These are phyloP conservation scores for Kuraishia borneana DNA, from an alignment of 805 yeast genomes.

Conservation along the genomic window DNA sequence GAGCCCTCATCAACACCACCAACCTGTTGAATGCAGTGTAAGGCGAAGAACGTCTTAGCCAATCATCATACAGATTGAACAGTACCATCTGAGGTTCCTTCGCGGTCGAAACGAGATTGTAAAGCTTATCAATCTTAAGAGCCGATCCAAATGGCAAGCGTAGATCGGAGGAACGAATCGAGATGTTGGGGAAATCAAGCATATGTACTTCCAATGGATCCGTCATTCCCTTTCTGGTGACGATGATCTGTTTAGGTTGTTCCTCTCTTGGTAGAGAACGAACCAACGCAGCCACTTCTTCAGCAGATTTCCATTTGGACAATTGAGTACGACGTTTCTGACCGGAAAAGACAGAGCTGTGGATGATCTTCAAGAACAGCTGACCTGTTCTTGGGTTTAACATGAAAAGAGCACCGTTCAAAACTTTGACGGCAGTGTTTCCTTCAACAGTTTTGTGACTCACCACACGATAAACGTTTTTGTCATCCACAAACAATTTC, in stretches of 20 bases:
- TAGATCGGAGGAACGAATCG: constrained; percentile 82
- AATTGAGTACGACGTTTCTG: constrained; percentile 87
- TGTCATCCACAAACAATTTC: constrained; percentile 85
- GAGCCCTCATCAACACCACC: constrained; percentile 69
- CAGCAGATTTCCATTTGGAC: constrained; percentile 98
- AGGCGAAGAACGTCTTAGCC: constrained; percentile 76
- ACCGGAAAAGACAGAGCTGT: constrained; percentile 94
- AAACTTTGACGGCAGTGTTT: constrained; percentile 81
- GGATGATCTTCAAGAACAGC: constrained; percentile 77
- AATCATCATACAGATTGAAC: constrained; percentile 88
- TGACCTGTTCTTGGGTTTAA: constrained; percentile 89
- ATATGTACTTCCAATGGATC: constrained; percentile 96
- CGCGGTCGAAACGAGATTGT: constrained; percentile 72
- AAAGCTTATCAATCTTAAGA: constrained; percentile 67
- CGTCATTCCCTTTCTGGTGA: constrained; percentile 79
- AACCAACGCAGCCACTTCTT: constrained; percentile 86
- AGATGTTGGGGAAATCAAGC: constrained; percentile 90
- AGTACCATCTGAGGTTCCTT: constrained; percentile 89
- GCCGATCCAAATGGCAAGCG: constrained; percentile 85
- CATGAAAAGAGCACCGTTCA: constrained; percentile 87
- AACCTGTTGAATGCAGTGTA: constrained; percentile 91
- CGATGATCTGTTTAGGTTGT: constrained; percentile 87
- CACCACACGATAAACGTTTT: constrained; percentile 86
- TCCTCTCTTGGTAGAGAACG: constrained; percentile 87
- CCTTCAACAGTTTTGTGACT: constrained; percentile 91